Evolutionary conservation across 2,329 filamentous ascomycete genomes (phyloP).

Genomic region (Gliomastix tumulicola): DNA sequence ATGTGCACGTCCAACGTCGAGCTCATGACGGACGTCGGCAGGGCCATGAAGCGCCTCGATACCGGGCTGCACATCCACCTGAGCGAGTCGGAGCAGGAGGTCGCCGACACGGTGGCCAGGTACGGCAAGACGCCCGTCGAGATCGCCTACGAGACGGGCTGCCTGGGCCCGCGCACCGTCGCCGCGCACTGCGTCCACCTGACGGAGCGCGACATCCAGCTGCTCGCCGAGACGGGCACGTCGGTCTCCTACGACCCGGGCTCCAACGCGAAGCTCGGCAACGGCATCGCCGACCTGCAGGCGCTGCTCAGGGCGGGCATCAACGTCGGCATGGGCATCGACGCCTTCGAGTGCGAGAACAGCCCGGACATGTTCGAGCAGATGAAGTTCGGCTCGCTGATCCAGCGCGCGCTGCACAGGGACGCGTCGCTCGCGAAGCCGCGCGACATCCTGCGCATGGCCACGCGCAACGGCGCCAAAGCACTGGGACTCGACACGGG

Average conservation of each 20-base stretch:
- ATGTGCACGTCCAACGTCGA: conserved; percentile 8
- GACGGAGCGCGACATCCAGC: conserved; percentile 5
- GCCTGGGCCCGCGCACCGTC: conserved; percentile 4
- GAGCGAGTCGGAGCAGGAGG: background rate
- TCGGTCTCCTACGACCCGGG: conserved; percentile 7
- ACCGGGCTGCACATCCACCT: conserved; percentile 5
- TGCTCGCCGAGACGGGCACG: conserved; percentile 5
- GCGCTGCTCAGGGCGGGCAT: conserved; percentile 4
- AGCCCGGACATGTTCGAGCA: conserved; percentile 8
- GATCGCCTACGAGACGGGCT: conserved; percentile 5
- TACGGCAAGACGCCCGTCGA: conserved; percentile 6
- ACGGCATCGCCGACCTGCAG: conserved; percentile 5
- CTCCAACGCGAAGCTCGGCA: conserved; percentile 8
- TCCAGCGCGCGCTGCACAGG: conserved; percentile 6
- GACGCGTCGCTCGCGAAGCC: conserved; percentile 6
- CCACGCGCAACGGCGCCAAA: conserved; percentile 5
- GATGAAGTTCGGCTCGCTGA: conserved; percentile 8
- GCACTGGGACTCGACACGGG: conserved; percentile 6
- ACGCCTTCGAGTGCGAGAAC: conserved; percentile 7
- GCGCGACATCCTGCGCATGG: conserved; percentile 6
- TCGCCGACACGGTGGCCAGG: background rate
- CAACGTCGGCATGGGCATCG: conserved; percentile 7
- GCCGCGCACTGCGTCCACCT: conserved; percentile 7
- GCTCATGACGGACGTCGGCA: conserved; percentile 6
- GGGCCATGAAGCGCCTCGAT: conserved; percentile 4